A percentile compares a stretch with the other conserved stretches of the same genome.
Conservation (phyloP, 2,329 filamentous ascomycete genomes). For the Elsinoe ampelina region DNA sequence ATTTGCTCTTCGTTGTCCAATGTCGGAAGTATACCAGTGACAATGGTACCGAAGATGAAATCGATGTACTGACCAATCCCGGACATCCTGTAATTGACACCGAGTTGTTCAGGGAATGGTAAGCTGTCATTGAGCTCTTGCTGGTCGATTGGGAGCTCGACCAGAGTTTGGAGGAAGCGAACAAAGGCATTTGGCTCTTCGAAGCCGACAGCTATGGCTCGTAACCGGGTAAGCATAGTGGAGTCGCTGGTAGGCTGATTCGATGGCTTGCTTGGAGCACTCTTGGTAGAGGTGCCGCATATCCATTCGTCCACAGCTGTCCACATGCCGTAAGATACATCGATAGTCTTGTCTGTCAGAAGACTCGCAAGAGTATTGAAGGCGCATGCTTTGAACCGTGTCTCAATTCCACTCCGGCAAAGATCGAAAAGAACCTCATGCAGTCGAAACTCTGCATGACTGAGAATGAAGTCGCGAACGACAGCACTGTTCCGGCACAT, state of each 20-base stretch:
- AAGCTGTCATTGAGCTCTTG: constrained; percentile 61
- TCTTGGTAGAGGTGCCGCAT: constrained; percentile 37
- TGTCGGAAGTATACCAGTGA: constrained; percentile 41
- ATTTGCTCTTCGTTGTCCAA: constrained; percentile 58
- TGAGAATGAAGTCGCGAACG: constrained; percentile 65
- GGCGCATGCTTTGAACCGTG: constrained; percentile 70
- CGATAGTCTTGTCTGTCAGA: constrained; percentile 60
- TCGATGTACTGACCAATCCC: constrained; percentile 92
- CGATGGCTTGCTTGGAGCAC: neutral
- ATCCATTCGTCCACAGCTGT: constrained; percentile 69
- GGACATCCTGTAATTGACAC: constrained; percentile 64
- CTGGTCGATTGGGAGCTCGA: constrained; percentile 55
- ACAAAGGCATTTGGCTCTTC: constrained; percentile 83
- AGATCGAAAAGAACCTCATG: constrained; percentile 68
- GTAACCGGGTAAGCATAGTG: constrained; percentile 32
- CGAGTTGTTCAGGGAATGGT: constrained; percentile 79
- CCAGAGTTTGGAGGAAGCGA: constrained; percentile 61
- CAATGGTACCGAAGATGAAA: constrained; percentile 70
- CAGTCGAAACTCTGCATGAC: constrained; percentile 57
- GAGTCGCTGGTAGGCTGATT: constrained; percentile 12
- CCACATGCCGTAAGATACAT: constrained; percentile 70
- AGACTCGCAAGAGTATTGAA: constrained; percentile 71
- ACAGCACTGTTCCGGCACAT: constrained; percentile 63
- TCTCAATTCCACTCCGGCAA: constrained; percentile 65
- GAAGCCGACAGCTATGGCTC: constrained; percentile 66